Evolutionary conservation across 2,329 filamentous ascomycete species (phyloP).

Genomic region (Trichothecium roseum): DNA sequence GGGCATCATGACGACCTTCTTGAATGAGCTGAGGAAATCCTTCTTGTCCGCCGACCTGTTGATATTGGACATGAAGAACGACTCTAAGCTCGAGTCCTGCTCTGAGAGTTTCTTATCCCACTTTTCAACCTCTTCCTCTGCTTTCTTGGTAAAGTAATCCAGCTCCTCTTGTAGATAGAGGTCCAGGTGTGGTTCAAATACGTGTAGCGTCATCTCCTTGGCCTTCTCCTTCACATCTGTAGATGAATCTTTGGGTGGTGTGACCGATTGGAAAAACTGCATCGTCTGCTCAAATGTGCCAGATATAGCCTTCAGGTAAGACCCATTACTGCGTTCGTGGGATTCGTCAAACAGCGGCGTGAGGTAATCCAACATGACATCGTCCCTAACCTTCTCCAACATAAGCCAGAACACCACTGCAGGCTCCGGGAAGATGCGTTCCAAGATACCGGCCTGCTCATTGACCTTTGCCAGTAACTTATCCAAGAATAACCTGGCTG

Average conservation of each 20-base stretch:
- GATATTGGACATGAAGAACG: slow-evolving; percentile 91
- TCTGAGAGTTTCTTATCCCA: slow-evolving; percentile 93
- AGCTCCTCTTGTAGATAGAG: slow-evolving; percentile 87
- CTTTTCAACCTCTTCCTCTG: slow-evolving; percentile 63
- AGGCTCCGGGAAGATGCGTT: slow-evolving; percentile 67
- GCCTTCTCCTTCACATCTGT: slow-evolving; percentile 44
- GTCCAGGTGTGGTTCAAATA: slow-evolving; percentile 91
- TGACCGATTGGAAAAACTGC: slow-evolving; percentile 63
- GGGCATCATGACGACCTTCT: slow-evolving; percentile 98
- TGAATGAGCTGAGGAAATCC: slow-evolving; percentile 93
- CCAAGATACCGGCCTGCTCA: slow-evolving; percentile 71
- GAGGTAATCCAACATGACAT: slow-evolving; percentile 77
- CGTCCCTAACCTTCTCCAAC: slow-evolving; percentile 72
- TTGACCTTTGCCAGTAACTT: slow-evolving; percentile 65
- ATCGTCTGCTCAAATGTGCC: slow-evolving; percentile 80
- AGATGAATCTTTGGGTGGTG: slow-evolving; percentile 46
- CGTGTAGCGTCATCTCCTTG: slow-evolving; percentile 55
- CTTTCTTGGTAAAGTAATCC: slow-evolving; percentile 69
- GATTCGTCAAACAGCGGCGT: slow-evolving; percentile 80
- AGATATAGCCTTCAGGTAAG: slow-evolving; percentile 78
- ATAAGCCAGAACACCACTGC: slow-evolving; percentile 66
- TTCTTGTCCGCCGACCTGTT: slow-evolving; percentile 92
- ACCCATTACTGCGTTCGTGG: slow-evolving; percentile 61
- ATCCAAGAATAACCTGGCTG: slow-evolving; percentile 74
- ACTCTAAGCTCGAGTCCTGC: slow-evolving; percentile 82